Percentiles rank a stretch among this genome's conserved stretches.
These are phyloP conservation scores for Pyricularia sp. DNA, from an alignment of 2,329 filamentous ascomycete species.

Conservation along the genomic window DNA sequence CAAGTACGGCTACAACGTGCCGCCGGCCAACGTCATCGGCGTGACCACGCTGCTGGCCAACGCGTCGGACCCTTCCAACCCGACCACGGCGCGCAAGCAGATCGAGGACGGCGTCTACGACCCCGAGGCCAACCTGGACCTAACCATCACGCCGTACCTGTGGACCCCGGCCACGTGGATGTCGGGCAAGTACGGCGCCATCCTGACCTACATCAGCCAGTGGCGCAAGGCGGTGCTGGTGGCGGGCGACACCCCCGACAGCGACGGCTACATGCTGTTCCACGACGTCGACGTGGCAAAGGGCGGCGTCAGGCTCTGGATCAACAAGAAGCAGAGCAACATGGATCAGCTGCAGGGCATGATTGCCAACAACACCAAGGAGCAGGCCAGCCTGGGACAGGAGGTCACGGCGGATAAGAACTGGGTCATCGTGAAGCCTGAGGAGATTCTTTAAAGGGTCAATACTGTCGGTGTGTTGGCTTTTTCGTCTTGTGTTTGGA, in stretches of 20 bases:
- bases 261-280: slow-evolving; percentile 5
- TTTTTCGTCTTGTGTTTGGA: neutral
- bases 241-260: slow-evolving; percentile 1
- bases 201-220: slow-evolving; percentile 2
- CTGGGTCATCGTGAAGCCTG: slow-evolving; percentile 2
- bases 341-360: slow-evolving; percentile 3
- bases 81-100: slow-evolving; percentile 1
- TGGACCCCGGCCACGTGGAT: slow-evolving; percentile 4
- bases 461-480: neutral
- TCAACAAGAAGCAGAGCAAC: slow-evolving; percentile 1
- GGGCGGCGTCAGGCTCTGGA: neutral
- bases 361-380: neutral
- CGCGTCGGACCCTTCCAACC: neutral
- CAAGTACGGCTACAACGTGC: slow-evolving; percentile 4
- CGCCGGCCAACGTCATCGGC: slow-evolving; percentile 1
- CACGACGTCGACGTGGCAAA: neutral
- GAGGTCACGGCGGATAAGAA: slow-evolving; percentile 3
- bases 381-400: neutral
- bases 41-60: neutral
- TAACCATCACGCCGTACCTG: slow-evolving; percentile 4
- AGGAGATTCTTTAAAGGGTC: neutral
- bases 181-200: slow-evolving; percentile 2
- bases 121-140: neutral
- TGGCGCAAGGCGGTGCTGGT: slow-evolving; percentile 1
- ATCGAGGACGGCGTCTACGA: neutral